A percentile compares a stretch with the other conserved stretches of the same genome.
Evolutionary conservation across 805 yeast genomes (phyloP).

Genomic region (Nakazawaea ishiwadae): DNA sequence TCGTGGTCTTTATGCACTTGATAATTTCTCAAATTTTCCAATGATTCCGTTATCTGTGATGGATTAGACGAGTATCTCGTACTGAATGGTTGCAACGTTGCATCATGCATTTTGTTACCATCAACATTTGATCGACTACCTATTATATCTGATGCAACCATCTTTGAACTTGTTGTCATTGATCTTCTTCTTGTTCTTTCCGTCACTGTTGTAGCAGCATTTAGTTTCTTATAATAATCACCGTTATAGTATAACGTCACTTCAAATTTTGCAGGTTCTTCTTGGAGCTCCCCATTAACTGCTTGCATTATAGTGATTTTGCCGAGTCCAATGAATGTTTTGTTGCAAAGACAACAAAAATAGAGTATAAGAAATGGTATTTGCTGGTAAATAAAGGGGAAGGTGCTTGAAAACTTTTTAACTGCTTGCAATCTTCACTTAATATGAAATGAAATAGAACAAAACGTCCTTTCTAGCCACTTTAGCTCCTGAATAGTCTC

Average conservation of each 20-base stretch:
- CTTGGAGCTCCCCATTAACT: background rate
- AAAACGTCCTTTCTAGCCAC: too few relatives aligned
- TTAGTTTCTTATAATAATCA: background rate
- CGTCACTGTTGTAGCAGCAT: background rate
- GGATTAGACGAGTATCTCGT: background rate
- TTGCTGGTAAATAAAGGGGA: too few relatives aligned
- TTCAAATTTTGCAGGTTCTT: background rate
- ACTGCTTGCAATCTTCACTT: too few relatives aligned
- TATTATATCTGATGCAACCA: too few relatives aligned
- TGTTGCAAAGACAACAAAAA: too few relatives aligned
- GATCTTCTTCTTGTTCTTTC: background rate
- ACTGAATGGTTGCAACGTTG: background rate
- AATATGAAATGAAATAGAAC: too few relatives aligned
- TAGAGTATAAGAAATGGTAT: too few relatives aligned
- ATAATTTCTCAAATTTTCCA: background rate
- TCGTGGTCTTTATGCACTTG: background rate
- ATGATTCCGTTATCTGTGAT: background rate
- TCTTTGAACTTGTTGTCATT: background rate
- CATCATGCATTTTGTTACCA: too few relatives aligned
- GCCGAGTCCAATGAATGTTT: background rate
- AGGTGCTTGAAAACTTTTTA: too few relatives aligned
- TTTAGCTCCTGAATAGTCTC: too few relatives aligned
- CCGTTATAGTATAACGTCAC: slow-evolving; percentile 1
- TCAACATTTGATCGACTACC: too few relatives aligned
- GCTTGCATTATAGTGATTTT: too few relatives aligned